Conservation (phyloP, 1,284 basidiomycete species). For the Rhodotorula sp. region DNA sequence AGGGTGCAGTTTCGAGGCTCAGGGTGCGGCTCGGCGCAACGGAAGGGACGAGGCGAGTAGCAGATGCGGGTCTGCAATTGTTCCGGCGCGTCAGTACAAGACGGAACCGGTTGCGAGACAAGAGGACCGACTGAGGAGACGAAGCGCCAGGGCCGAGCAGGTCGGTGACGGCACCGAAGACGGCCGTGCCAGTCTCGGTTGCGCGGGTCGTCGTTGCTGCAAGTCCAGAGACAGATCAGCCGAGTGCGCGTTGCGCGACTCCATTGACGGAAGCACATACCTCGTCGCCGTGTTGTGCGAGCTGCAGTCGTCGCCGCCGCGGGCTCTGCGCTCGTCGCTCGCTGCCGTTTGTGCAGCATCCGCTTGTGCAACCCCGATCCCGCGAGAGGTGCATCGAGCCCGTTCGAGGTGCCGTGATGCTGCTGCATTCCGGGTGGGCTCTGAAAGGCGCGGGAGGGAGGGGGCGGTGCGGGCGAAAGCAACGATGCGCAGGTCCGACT, state of each 20-base stretch:
- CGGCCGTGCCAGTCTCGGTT: too few relatives aligned
- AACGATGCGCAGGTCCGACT: not conserved
- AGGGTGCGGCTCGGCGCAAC: too few relatives aligned
- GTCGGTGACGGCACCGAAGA: too few relatives aligned
- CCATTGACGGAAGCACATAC: not conserved
- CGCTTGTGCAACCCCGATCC: not conserved
- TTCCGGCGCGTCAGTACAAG: too few relatives aligned
- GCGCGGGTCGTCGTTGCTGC: not conserved
- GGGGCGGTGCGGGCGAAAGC: not conserved
- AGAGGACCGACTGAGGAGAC: too few relatives aligned
- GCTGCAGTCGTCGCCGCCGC: not conserved
- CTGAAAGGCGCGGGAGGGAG: not conserved
- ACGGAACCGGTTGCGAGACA: too few relatives aligned
- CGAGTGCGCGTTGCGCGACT: too few relatives aligned
- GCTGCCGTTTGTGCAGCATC: constrained; percentile 17
- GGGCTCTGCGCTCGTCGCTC: not conserved
- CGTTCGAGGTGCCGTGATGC: not conserved
- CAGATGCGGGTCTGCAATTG: too few relatives aligned
- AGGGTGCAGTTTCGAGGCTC: too few relatives aligned
- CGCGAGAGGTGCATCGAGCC: too few relatives aligned
- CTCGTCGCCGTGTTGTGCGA: not conserved
- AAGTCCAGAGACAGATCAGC: not conserved
- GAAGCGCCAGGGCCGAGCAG: too few relatives aligned
- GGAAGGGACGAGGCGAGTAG: too few relatives aligned
- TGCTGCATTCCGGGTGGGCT: not conserved